Conservation (phyloP, 148 eudicot genomes). For the Vaccinium myrtillus region DNA sequence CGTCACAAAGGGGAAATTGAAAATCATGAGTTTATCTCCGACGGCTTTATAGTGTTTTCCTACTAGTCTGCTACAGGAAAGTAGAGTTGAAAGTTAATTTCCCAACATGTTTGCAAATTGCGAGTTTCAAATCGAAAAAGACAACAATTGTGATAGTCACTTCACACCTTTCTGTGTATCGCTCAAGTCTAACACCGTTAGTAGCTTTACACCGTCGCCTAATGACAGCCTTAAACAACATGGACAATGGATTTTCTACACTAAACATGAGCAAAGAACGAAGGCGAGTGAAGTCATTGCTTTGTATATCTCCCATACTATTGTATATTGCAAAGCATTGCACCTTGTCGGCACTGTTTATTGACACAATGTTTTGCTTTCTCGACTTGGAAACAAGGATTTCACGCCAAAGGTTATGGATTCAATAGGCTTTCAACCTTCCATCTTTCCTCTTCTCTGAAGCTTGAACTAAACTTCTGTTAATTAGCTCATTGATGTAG, state of each 20-base stretch:
- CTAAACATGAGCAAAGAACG: not conserved
- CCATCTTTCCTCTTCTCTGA: rapidly evolving
- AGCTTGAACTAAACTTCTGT: not conserved
- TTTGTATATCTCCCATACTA: not conserved
- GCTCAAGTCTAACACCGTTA: slow-evolving; percentile 11
- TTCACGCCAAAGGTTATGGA: too few species aligned
- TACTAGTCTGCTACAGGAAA: too few species aligned
- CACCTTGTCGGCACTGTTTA: not conserved
- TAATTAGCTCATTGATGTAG: slow-evolving; percentile 6
- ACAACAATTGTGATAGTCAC: too few species aligned
- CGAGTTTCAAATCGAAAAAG: too few species aligned
- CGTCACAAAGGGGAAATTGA: too few species aligned
- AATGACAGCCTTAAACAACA: not conserved
- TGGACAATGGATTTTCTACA: not conserved
- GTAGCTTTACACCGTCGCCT: not conserved
- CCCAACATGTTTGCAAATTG: too few species aligned
- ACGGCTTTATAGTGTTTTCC: too few species aligned
- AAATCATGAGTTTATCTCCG: too few species aligned
- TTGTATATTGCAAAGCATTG: not conserved
- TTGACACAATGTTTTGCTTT: not conserved
- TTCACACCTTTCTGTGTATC: not conserved
- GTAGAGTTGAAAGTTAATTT: too few species aligned
- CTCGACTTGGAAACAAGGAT: not conserved
- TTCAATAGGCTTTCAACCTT: not conserved
- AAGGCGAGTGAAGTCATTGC: not conserved